Conservation (phyloP, 495 filamentous ascomycete genomes). For the Podospora australis region DNA sequence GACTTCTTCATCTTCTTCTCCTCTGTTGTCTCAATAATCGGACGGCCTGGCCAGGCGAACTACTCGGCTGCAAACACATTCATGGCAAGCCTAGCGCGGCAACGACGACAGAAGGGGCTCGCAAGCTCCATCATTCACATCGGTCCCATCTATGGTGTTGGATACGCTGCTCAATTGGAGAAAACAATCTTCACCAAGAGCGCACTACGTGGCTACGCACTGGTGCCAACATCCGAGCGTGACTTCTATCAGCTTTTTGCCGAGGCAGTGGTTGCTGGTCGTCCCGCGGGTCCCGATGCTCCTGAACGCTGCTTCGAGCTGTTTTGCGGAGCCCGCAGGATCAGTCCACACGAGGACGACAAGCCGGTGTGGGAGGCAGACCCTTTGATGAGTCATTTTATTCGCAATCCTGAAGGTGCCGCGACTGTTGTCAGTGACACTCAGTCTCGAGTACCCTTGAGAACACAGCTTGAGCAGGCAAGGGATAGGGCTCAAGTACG, state of each 20-base stretch:
- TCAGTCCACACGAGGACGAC: neutral
- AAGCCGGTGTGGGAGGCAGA: neutral
- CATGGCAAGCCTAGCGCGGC: constrained; percentile 26
- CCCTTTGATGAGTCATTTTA: neutral
- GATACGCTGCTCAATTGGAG: constrained; percentile 4
- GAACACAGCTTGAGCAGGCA: neutral
- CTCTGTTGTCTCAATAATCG: constrained; percentile 40
- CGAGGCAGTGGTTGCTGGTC: neutral
- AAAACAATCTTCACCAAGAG: neutral
- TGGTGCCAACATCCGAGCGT: neutral
- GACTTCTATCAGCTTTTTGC: neutral
- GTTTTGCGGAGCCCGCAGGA: neutral
- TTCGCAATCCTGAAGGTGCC: neutral
- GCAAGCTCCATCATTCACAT: constrained; percentile 37
- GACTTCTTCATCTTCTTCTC: constrained; percentile 55
- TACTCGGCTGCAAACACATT: constrained; percentile 50
- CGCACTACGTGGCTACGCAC: neutral
- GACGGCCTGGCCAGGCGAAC: constrained; percentile 41
- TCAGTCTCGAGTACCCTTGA: too few relatives aligned
- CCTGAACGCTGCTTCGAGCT: neutral
- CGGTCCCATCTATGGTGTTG: constrained; percentile 23
- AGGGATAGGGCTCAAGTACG: neutral
- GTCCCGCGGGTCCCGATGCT: neutral
- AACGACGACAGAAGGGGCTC: constrained; percentile 23
- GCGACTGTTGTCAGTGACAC: too few relatives aligned